Conservation (phyloP, 1,139 yeast species). For the Sugiyamaella sp. region DNA sequence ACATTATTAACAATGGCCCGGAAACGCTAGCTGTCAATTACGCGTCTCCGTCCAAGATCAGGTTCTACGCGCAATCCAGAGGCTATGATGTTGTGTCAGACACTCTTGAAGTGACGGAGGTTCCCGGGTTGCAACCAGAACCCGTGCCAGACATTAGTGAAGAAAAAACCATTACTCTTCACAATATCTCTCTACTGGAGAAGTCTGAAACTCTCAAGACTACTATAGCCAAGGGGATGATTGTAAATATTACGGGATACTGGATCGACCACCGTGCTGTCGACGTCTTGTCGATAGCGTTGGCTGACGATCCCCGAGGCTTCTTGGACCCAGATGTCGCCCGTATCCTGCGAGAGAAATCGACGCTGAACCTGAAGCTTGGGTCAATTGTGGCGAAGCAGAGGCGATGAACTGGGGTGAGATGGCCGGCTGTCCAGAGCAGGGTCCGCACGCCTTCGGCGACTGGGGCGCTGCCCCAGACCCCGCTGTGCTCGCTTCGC, state of each 20-base stretch:
- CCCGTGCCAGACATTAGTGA: background rate
- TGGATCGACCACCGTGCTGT: slow-evolving; percentile 16
- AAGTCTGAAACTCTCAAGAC: background rate
- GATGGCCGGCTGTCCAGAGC: no score
- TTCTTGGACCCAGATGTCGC: background rate
- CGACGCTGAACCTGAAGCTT: background rate
- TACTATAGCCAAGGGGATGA: slow-evolving; percentile 14
- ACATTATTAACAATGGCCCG: background rate
- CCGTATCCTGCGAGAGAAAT: background rate
- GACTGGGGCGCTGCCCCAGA: no score
- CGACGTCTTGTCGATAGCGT: slow-evolving; percentile 5
- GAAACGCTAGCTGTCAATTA: background rate
- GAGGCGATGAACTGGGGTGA: no score
- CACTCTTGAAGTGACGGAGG: background rate
- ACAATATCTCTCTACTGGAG: background rate
- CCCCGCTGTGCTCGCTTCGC: no score
- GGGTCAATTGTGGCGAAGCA: no score
- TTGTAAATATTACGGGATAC: slow-evolving; percentile 16
- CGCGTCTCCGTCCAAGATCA: background rate
- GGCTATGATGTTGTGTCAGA: slow-evolving; percentile 6
- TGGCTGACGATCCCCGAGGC: slow-evolving; percentile 4
- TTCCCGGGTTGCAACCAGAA: background rate
- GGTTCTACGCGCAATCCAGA: slow-evolving; percentile 7
- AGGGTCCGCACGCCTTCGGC: no score
- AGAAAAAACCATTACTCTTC: background rate